A percentile compares a stretch with the other conserved stretches of the same genome.
Evolutionary conservation across 2,329 filamentous ascomycete species (phyloP).

Genomic region (Microdochium trichocladiopsis): DNA sequence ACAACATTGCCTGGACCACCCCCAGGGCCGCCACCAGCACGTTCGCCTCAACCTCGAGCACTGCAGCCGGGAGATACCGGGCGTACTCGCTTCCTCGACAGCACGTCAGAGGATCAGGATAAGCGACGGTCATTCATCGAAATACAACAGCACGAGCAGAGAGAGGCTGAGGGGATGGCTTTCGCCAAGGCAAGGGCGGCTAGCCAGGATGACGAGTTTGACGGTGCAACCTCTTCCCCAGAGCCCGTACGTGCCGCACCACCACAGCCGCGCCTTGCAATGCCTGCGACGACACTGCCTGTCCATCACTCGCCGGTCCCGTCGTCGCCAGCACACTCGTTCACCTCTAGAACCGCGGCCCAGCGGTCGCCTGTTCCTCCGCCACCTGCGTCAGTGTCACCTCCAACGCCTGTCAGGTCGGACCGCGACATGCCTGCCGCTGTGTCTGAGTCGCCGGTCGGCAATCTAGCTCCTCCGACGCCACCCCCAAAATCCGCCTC

Average conservation of each 20-base stretch:
- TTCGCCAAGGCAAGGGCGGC: constrained; percentile 42
- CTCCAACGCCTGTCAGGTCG: not conserved
- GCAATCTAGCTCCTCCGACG: constrained; percentile 4
- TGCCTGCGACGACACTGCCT: constrained; percentile 6
- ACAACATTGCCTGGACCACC: constrained; percentile 1
- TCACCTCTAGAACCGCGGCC: not conserved
- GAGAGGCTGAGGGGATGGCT: constrained; percentile 51
- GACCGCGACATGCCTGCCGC: not conserved
- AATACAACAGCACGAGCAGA: constrained; percentile 52
- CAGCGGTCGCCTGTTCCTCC: not conserved
- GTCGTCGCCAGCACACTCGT: not conserved
- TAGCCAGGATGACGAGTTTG: constrained; percentile 4
- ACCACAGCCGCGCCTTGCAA: constrained; percentile 8
- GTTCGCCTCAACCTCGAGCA: constrained; percentile 14
- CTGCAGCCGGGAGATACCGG: constrained; percentile 23
- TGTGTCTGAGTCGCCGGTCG: not conserved
- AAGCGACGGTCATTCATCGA: constrained; percentile 52
- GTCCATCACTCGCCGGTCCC: too few relatives aligned
- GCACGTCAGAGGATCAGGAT: constrained; percentile 35
- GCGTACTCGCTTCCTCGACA: constrained; percentile 25
- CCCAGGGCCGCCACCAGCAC: constrained; percentile 7
- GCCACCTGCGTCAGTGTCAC: not conserved
- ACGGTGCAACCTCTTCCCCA: constrained; percentile 19
- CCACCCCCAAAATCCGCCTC: constrained; percentile 6
- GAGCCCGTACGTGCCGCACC: constrained; percentile 14